Evolutionary conservation across 2,329 filamentous ascomycete genomes (phyloP).

Genomic region (Neonectria punicea): DNA sequence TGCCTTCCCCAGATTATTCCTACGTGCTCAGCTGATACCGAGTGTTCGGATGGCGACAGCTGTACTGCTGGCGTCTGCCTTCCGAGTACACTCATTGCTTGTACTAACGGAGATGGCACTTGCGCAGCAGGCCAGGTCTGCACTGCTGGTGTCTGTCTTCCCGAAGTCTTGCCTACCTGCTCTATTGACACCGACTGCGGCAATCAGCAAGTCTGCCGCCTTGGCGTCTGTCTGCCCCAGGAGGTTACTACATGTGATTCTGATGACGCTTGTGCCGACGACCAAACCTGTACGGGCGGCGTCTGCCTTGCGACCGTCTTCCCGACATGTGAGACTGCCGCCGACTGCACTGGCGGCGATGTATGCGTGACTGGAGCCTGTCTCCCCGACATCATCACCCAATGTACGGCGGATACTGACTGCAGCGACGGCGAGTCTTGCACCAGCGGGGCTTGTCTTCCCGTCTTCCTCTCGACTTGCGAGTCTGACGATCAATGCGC

Average conservation of each 20-base stretch:
- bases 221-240: constrained; percentile 14
- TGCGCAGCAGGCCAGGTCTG: constrained; percentile 13
- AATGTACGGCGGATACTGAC: background rate
- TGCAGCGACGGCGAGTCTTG: constrained; percentile 2
- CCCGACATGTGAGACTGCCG: background rate
- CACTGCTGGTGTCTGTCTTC: constrained; percentile 15
- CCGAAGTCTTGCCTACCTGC: constrained; percentile 10
- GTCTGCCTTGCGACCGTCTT: constrained; percentile 14
- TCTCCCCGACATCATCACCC: constrained; percentile 6
- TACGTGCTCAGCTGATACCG: background rate
- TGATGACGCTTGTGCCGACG: background rate
- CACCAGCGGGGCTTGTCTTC: constrained; percentile 3
- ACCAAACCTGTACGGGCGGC: constrained; percentile 12
- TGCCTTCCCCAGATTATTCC: constrained; percentile 12
- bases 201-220: constrained; percentile 8
- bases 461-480: constrained; percentile 8
- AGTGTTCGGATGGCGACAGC: constrained; percentile 1
- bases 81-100: constrained; percentile 1
- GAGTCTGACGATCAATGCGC: constrained; percentile 3
- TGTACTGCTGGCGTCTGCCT: constrained; percentile 19
- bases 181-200: constrained; percentile 13
- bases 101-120: background rate
- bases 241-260: background rate
- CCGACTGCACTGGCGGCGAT: background rate
- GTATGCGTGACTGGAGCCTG: constrained; percentile 12